Conservation (phyloP, 2,329 filamentous ascomycete species). For the Alternaria arborescens region DNA sequence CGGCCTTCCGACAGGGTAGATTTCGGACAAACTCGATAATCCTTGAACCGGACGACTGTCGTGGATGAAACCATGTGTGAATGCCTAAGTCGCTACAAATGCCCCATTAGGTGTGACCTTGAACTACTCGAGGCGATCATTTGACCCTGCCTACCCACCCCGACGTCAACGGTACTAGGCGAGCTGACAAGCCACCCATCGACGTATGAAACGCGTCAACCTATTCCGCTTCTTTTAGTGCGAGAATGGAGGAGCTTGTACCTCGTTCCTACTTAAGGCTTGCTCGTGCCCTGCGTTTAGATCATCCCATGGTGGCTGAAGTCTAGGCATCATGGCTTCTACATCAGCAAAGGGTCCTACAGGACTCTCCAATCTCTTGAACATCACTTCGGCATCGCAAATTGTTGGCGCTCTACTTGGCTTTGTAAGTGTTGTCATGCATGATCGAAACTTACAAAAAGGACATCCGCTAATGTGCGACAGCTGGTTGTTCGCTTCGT, state of each 20-base stretch:
- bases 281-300: background rate
- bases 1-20: slow-evolving; percentile 1
- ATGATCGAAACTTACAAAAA: background rate
- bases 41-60: background rate
- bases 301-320: background rate
- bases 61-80: background rate
- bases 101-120: background rate
- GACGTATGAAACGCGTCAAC: background rate
- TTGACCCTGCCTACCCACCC: background rate
- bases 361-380: slow-evolving; percentile 2
- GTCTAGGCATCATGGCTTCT: slow-evolving; percentile 12
- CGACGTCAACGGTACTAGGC: slow-evolving; percentile 4
- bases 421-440: slow-evolving; percentile 9
- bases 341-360: slow-evolving; percentile 3
- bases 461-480: slow-evolving; percentile 4
- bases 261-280: background rate
- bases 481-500: slow-evolving; percentile 28
- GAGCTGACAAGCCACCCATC: background rate
- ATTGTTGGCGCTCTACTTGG: slow-evolving; percentile 10
- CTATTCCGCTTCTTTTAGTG: slow-evolving; percentile 1
- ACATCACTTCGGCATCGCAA: slow-evolving; percentile 7
- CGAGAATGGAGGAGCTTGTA: background rate
- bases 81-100: background rate
- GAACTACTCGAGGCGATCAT: background rate
- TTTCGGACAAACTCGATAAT: background rate